Evolutionary conservation across 371 early-diverging fungal genomes (phyloP), one percentile per base, ranked within the genome.

Genomic region (Mortierella sp.): DNA sequence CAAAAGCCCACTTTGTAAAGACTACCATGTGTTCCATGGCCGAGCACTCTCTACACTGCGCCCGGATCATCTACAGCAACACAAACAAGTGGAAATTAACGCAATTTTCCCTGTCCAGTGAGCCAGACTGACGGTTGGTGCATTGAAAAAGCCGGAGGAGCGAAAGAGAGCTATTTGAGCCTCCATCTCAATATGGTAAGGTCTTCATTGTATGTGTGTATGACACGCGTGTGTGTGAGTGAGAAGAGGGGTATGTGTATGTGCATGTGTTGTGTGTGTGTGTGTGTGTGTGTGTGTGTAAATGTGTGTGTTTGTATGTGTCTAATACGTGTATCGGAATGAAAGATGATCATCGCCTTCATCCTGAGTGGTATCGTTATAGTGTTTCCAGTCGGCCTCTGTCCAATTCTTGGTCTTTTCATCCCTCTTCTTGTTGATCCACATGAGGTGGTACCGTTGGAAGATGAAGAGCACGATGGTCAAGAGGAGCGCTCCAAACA

Each of bases 291-390:
- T 7, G 34, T 10, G 10, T 10, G 7, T 34, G 34, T 4, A n/a
- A n/a, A n/a, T 4, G 34, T 34, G 34, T 34, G 34, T 34, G 34
- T n/a, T n/a, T n/a, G n/a, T n/a, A n/a, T n/a, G 34, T 7, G 34
- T 10, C 39, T 57, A 78, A 43, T 71, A 78, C 31, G 37, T 59
- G 41, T 67, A 78, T 8, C 59, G 47, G 63, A 71, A 78, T 4
- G 71, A 71, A 1, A 71, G 60, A n/a, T 67, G 70, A 39, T 70
- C 71, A 37, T 78, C 71, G 22, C 78, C 78, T 13, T 59, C 56
- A 51, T 78, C 66, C 19, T 22, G 66, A 0, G 78, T 78, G 8
- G 71, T 67, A 13, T 61, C 63, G 22, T 71, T 65, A 24, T 78
- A 78, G 24, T 66, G 54, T 16, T 53, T 19, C 71, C 78, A 71